Evolutionary conservation across 345 rosid species (phyloP).

Genomic region (Lepidium aucheri): DNA sequence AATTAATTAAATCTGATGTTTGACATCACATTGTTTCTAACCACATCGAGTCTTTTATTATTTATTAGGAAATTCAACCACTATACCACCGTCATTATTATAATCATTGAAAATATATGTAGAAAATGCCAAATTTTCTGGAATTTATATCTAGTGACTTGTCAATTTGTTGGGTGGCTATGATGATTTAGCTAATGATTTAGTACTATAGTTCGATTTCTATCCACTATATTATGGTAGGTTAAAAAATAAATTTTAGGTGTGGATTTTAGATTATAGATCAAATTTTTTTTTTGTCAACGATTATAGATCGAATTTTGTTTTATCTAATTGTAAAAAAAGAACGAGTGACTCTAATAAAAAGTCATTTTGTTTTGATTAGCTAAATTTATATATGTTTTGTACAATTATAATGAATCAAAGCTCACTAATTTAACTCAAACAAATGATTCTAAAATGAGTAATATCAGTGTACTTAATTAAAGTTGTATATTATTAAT

Average conservation of each 20-base stretch:
- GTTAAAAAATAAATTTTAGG: too few species aligned
- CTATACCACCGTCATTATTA: not conserved
- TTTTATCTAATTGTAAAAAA: too few species aligned
- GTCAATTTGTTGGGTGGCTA: too few species aligned
- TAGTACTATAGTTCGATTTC: too few species aligned
- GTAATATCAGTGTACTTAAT: not conserved
- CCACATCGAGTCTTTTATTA: not conserved
- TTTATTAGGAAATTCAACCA: not conserved
- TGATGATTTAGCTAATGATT: too few species aligned
- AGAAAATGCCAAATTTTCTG: too few species aligned
- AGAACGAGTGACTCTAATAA: too few species aligned
- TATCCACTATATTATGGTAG: too few species aligned
- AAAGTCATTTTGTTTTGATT: not conserved
- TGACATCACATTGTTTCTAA: not conserved
- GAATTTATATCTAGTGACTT: too few species aligned
- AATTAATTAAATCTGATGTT: not conserved
- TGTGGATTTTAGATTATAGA: too few species aligned
- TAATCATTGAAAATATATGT: not conserved
- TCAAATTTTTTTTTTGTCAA: too few species aligned
- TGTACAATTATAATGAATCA: not conserved
- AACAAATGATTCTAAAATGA: not conserved
- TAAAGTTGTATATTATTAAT: not conserved
- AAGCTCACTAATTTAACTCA: not conserved
- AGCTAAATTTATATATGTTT: not conserved
- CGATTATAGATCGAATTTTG: too few species aligned